Evolutionary conservation across 495 filamentous ascomycete genomes (phyloP).

Genomic region (Hyaloscypha hepaticicola): DNA sequence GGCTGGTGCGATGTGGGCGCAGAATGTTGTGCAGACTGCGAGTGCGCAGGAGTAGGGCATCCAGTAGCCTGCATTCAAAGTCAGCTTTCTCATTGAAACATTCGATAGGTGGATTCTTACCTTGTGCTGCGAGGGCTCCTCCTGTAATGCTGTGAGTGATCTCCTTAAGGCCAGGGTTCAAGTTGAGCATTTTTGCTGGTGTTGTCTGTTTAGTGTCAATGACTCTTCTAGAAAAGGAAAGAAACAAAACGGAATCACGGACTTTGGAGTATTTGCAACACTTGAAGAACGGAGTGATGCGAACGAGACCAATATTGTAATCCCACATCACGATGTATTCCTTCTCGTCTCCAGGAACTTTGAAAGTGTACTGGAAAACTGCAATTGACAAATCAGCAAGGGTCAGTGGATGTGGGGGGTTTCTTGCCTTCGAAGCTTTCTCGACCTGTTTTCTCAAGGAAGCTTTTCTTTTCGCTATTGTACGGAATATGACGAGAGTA

Average conservation of each 20-base stretch:
- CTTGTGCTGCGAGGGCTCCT: constrained; percentile 85
- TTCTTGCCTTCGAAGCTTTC: constrained; percentile 81
- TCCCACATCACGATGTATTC: constrained; percentile 90
- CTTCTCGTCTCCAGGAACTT: constrained; percentile 62
- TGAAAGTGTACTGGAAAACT: constrained; percentile 95
- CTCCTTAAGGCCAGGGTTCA: constrained; percentile 78
- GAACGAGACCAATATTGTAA: constrained; percentile 91
- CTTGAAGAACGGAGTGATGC: constrained; percentile 94
- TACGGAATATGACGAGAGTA: constrained; percentile 84
- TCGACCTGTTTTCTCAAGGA: constrained; percentile 79
- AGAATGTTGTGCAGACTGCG: constrained; percentile 84
- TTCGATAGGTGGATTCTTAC: constrained; percentile 42
- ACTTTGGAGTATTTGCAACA: constrained; percentile 86
- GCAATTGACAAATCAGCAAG: constrained; percentile 20
- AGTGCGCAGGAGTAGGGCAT: constrained; percentile 85
- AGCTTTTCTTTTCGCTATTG: constrained; percentile 86
- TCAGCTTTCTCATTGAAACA: constrained; percentile 11
- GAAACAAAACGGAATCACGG: not conserved
- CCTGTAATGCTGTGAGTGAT: constrained; percentile 95
- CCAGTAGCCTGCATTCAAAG: constrained; percentile 76
- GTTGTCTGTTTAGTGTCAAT: constrained; percentile 60
- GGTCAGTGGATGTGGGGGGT: not conserved
- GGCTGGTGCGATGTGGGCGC: constrained; percentile 75
- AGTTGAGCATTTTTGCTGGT: constrained; percentile 74
- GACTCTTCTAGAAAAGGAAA: not conserved